Evolutionary conservation across 768 basidiomycete species (phyloP).

Genomic region (Gelatoporia subvermispora): DNA sequence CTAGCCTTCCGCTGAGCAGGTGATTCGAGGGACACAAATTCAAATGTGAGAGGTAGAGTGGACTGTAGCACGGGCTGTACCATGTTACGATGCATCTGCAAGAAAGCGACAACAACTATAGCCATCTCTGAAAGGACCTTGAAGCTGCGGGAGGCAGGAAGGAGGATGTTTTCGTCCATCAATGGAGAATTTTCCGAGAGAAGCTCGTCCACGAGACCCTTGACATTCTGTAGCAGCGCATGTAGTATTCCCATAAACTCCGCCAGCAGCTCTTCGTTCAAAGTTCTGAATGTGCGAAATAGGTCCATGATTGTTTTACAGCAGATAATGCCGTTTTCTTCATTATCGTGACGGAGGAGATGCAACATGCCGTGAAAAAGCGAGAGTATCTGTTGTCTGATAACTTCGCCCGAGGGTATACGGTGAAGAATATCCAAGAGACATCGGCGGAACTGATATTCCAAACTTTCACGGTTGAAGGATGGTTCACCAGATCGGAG

Average conservation of each 20-base stretch:
- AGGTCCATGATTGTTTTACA: conserved; percentile 93
- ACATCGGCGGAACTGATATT: conserved; percentile 81
- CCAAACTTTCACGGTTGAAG: conserved; percentile 59
- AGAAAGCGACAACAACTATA: conserved; percentile 85
- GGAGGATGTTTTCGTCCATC: conserved; percentile 51
- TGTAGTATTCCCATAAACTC: conserved; percentile 81
- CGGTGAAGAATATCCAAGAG: conserved; percentile 89
- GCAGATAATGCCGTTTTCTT: conserved; percentile 87
- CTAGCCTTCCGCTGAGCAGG: conserved; percentile 77
- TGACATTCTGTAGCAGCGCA: conserved; percentile 72
- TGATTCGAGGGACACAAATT: conserved; percentile 72
- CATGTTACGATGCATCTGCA: conserved; percentile 70
- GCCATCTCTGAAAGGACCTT: conserved; percentile 94
- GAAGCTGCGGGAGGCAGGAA: conserved; percentile 81
- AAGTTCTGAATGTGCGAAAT: conserved; percentile 67
- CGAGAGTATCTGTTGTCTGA: conserved; percentile 58
- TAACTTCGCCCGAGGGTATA: conserved; percentile 74
- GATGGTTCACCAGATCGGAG: conserved; percentile 65
- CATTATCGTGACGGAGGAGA: conserved; percentile 85
- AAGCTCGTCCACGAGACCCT: conserved; percentile 63
- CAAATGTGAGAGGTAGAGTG: conserved; percentile 74
- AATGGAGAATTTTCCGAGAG: conserved; percentile 62
- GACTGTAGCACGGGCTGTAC: conserved; percentile 63
- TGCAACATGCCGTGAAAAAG: conserved; percentile 82
- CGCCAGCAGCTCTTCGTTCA: conserved; percentile 67